Percentiles rank a stretch among this genome's conserved stretches.
Conservation (phyloP, 2,329 filamentous ascomycete species). For the Fusarium mangiferae region DNA sequence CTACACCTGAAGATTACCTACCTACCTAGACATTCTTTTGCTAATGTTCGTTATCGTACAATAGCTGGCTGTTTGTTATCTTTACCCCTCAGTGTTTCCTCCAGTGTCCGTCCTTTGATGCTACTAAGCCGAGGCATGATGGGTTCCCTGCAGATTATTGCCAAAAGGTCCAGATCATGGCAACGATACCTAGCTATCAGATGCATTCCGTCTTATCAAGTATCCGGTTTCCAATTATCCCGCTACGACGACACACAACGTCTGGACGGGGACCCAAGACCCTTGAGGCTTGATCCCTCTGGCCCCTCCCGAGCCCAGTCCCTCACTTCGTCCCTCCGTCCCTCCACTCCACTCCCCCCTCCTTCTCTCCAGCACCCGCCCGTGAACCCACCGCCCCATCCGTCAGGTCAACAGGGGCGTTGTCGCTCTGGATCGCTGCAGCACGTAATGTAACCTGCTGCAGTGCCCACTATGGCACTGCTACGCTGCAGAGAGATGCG, state of each 20-base stretch:
- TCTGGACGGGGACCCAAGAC: neutral
- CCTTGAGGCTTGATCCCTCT: slow-evolving; percentile 3
- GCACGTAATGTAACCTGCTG: neutral
- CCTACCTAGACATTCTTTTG: neutral
- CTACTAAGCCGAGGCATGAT: neutral
- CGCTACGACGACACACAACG: neutral
- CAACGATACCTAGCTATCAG: neutral
- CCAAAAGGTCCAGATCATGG: slow-evolving; percentile 1
- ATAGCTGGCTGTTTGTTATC: neutral
- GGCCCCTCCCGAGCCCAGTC: neutral
- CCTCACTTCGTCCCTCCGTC: no score
- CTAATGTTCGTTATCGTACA: neutral
- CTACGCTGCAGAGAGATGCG: neutral
- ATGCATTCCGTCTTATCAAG: neutral
- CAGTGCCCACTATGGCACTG: neutral
- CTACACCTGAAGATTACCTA: neutral
- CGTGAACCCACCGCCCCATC: slow-evolving; percentile 19
- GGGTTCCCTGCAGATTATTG: neutral
- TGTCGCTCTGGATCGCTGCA: neutral
- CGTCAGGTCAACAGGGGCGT: slow-evolving; percentile 28
- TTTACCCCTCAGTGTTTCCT: slow-evolving; percentile 5
- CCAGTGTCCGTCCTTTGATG: neutral
- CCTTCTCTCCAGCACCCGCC: neutral
- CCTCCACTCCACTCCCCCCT: neutral
- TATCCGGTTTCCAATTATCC: neutral